A percentile compares a stretch with the other conserved stretches of the same genome.
These are phyloP conservation scores for Kuraishia borneana DNA, from an alignment of 805 yeast species.

Conservation along the genomic window DNA sequence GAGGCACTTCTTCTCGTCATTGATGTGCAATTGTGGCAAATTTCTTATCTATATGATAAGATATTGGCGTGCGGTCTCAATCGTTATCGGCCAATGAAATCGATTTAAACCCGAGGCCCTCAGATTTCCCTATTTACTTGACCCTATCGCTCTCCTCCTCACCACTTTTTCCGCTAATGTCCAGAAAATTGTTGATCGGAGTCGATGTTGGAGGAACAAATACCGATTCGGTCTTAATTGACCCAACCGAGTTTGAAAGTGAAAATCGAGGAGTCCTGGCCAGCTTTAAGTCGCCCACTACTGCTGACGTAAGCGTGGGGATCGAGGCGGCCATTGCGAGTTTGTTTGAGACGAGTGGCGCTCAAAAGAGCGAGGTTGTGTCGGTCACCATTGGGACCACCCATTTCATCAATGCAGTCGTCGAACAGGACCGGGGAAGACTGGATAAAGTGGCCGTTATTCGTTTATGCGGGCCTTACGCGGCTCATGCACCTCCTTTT, in stretches of 20 bases:
- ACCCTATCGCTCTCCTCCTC: no score
- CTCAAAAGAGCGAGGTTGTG: constrained; percentile 16
- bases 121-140: no score
- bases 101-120: no score
- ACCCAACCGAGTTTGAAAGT: constrained; percentile 17
- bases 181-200: constrained; percentile 13
- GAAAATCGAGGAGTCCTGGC: constrained; percentile 1
- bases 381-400: constrained; percentile 40
- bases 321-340: constrained; percentile 23
- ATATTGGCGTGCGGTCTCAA: no score
- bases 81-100: no score
- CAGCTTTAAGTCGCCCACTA: constrained; percentile 31
- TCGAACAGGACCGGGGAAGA: constrained; percentile 30
- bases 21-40: no score
- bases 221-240: constrained; percentile 34
- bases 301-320: constrained; percentile 31
- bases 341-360: constrained; percentile 15
- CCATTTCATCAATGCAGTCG: constrained; percentile 38
- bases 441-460: constrained; percentile 32
- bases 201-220: constrained; percentile 44
- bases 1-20: no score
- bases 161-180: no score
- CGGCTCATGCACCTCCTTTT: constrained; percentile 26
- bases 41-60: no score
- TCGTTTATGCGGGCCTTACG: constrained; percentile 31